Evolutionary conservation across 148 eudicot genomes (phyloP), one percentile per base, ranked within the genome.

Genomic region (Rhododendron henanense): DNA sequence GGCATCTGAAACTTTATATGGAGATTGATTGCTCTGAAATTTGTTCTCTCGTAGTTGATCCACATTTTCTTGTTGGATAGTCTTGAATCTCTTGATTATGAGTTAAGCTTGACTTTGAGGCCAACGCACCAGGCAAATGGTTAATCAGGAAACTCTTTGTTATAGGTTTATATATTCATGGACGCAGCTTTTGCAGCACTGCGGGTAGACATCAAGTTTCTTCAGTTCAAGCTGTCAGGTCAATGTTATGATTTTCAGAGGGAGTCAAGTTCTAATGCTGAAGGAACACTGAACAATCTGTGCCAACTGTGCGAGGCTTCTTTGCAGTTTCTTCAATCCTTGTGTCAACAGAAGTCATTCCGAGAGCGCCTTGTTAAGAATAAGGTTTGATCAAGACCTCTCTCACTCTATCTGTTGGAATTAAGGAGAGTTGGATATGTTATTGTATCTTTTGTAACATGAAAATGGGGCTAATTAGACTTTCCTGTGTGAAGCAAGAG

Each of bases 231-330:
- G 88, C 59, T 95, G 87, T 93, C 94, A 74, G 87, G 90, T 90
- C 88, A 89, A 83, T 84, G 75, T 84, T 87, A 84, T 81, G 90
- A 89, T 61, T 55, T 71, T 85, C 33, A 31, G 61, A 82, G 65
- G 25, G 85, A 89, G 47, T 84, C 93, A 83, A 84, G 84, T 89
- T 81, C 67, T 86, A 88, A 81, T 74, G 85, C 84, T 87, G 96
- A 92, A 83, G 92, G 85, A 87, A 79, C 86, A 39, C 87, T 95
- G 76, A 86, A 85, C 75, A 90, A 87, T 89, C 89, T 90, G 81
- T 97, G 96, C 92, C 95, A 90, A 89, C 98, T 94, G 85, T 95
- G 98, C 86, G 99, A 97, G 91, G 95, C 94, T 91, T 93, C 99
- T 85, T 89, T 95, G 86, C 96, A 95, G 91, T 93, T 95, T 91